These are phyloP conservation scores for Nicotiana paniculata DNA, from an alignment of 257 asterid species.

Conservation along the genomic window DNA sequence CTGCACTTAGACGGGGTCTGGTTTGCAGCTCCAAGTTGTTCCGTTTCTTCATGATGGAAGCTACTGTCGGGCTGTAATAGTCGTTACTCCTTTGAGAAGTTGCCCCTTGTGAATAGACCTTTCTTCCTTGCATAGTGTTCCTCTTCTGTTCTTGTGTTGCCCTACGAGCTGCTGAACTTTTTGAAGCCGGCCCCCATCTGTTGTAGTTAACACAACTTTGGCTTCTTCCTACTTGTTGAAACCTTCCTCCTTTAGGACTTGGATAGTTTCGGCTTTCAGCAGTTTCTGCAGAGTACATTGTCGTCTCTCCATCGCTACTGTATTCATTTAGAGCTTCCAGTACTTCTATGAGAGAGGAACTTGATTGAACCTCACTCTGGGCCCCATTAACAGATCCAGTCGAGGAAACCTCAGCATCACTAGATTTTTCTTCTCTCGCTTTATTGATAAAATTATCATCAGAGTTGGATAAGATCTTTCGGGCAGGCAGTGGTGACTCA, in stretches of 20 bases:
- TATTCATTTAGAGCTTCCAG: conserved; percentile 44
- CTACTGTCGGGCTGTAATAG: conserved; percentile 81
- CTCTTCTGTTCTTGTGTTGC: conserved; percentile 60
- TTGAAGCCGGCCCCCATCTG: conserved; percentile 71
- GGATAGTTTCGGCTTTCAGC: conserved; percentile 87
- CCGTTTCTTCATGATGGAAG: conserved; percentile 89
- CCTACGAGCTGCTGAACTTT: conserved; percentile 48
- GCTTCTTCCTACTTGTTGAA: conserved; percentile 74
- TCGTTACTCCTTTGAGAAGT: conserved; percentile 83
- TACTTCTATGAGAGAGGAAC: conserved; percentile 47
- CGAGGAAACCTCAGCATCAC: conserved; percentile 49
- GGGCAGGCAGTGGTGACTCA: conserved; percentile 32
- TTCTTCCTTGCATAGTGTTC: conserved; percentile 57
- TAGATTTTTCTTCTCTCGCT: conserved; percentile 22
- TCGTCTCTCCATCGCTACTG: conserved; percentile 94
- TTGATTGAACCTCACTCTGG: conserved; percentile 57
- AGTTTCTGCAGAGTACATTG: conserved; percentile 98
- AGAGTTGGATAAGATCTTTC: conserved; percentile 25
- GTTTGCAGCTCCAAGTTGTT: conserved; percentile 50
- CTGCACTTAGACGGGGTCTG: conserved; percentile 46
- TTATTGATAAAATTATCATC: conserved; percentile 36
- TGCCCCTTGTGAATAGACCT: conserved; percentile 77
- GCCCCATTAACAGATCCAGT: conserved; percentile 81
- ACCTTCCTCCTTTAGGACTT: conserved; percentile 61
- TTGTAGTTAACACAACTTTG: conserved; percentile 82